A percentile compares a stretch with the other conserved stretches of the same genome.
Conservation (phyloP, 2,329 filamentous ascomycete species). For the Hymenoscyphus fructigenus region DNA sequence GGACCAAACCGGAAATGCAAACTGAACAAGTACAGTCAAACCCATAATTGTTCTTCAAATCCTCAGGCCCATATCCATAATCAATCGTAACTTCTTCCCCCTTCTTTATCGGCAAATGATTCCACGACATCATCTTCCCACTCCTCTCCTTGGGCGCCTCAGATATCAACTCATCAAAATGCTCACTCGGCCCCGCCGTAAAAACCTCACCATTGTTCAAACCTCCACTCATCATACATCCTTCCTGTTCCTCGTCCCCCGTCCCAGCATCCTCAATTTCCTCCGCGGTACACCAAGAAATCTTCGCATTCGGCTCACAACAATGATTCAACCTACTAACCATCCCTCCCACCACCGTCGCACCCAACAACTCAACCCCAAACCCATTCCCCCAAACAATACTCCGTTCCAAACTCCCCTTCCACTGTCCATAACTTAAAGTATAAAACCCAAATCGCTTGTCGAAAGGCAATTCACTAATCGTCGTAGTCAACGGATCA, state of each 20-base stretch:
- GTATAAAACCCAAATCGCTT: background rate
- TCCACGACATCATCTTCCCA: slow-evolving; percentile 28
- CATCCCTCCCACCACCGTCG: slow-evolving; percentile 28
- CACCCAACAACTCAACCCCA: slow-evolving; percentile 19
- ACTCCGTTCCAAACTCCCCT: slow-evolving; percentile 20
- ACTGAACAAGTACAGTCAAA: slow-evolving; percentile 32
- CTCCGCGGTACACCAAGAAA: slow-evolving; percentile 24
- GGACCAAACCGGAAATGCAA: slow-evolving; percentile 14
- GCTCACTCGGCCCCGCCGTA: background rate
- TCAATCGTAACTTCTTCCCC: slow-evolving; percentile 33
- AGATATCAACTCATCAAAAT: background rate
- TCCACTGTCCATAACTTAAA: background rate
- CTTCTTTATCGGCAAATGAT: slow-evolving; percentile 21
- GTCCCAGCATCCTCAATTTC: slow-evolving; percentile 23
- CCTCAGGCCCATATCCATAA: slow-evolving; percentile 28
- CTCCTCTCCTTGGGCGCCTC: background rate
- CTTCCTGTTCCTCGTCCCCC: slow-evolving; percentile 10
- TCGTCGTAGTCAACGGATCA: slow-evolving; percentile 19
- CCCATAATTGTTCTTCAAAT: slow-evolving; percentile 28
- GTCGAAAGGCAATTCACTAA: background rate
- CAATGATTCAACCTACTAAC: slow-evolving; percentile 23
- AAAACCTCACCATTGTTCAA: background rate
- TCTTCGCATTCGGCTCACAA: slow-evolving; percentile 28
- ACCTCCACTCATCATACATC: slow-evolving; percentile 6
- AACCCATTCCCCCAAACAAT: slow-evolving; percentile 32